Evolutionary conservation across 148 eudicot genomes (phyloP).

Genomic region (Rheum nobile): DNA sequence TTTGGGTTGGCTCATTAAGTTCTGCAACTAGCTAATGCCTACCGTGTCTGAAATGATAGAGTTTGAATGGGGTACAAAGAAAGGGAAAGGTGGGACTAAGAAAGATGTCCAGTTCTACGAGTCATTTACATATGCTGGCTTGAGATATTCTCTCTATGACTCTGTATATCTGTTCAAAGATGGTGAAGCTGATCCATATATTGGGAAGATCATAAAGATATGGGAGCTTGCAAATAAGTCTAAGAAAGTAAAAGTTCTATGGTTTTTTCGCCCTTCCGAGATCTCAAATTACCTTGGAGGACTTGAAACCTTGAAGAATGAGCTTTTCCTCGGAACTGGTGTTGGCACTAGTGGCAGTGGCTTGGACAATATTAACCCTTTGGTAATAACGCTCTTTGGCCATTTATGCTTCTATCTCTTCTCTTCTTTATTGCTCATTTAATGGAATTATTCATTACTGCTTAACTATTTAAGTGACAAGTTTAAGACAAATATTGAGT

Average conservation of each 20-base stretch:
- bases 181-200: constrained; percentile 37
- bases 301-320: constrained; percentile 25
- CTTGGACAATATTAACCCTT: constrained; percentile 36
- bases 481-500: background rate
- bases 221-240: constrained; percentile 31
- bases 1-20: background rate
- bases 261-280: constrained; percentile 71
- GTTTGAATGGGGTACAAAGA: constrained; percentile 59
- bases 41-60: constrained; percentile 26
- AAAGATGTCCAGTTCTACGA: constrained; percentile 47
- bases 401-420: no score
- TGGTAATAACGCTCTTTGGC: constrained; percentile 31
- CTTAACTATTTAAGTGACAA: no score
- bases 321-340: constrained; percentile 59
- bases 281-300: constrained; percentile 31
- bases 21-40: background rate
- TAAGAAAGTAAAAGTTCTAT: constrained; percentile 47
- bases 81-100: constrained; percentile 33
- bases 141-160: constrained; percentile 47
- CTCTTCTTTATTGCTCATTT: no score
- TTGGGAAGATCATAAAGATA: constrained; percentile 55
- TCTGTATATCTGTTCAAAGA: constrained; percentile 45
- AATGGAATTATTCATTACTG: background rate
- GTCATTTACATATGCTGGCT: constrained; percentile 52
- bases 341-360: constrained; percentile 45